Base-by-base conservation (phyloP, 306 rosid species). In the Lagenaria siceraria region DNA sequence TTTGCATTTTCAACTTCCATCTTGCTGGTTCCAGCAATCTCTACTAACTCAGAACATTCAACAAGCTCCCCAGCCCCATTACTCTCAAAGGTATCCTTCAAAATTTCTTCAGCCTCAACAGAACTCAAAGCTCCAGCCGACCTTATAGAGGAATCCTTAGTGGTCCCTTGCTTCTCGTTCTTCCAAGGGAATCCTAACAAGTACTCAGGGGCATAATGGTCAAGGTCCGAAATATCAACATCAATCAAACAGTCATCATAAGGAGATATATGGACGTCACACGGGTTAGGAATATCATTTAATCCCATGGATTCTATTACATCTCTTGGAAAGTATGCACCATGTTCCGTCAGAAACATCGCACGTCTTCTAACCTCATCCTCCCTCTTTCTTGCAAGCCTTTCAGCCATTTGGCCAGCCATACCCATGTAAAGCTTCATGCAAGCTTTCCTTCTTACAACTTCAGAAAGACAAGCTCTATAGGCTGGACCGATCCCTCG, bases 341-440 rank as follows among this genome's bases (percentile, higher is more conserved):
- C 54, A 74, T 87, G 91, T 35, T 60, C 76, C 82, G 88, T 96
- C 80, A 90, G 61, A 90, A 96, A 96, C 81, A 88, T 96, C 75
- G 90, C 97, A 36, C 98, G 87, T 71, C 84, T 90, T 79, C 89
- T 84, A 18, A 88, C 82, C 82, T 96, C 99, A 75, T 61, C 84
- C 81, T 92, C 99, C 78, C 99, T 88, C 86, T 87, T 96, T 49
- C 86, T 84, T 43, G 98, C 99, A 78, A 96, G 92, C 80, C 80
- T 90, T 88, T 96, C 99, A 83, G 99, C 98, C 85, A 96, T 61
- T 81, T 89, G 97, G 58, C 99, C 99, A n/a, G 99, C 99, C 99
- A 92, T 86, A 73, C 99, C 99, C 99, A 96, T 92, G 90, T 92
- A 90, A 71, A 96, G 91, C 89, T 92, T 96, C 88, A 90, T 85